phyloP scores from a whole-genome alignment of 2,329 filamentous ascomycete genomes.

The Monosporascus sp. region DNA sequence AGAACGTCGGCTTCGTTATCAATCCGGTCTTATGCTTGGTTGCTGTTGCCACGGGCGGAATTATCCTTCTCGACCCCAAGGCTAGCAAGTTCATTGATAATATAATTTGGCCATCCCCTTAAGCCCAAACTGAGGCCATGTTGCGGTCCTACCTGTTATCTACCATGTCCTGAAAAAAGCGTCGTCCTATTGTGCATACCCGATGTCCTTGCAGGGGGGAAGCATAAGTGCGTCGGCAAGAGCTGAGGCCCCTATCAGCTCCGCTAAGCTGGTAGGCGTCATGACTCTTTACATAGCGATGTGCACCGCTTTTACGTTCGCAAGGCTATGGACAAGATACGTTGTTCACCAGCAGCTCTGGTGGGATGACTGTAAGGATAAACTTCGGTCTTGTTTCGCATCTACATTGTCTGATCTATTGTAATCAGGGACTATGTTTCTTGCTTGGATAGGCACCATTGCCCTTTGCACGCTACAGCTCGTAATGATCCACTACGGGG shows the following conservation, averaged over 20 bases:
- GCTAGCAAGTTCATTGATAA: too few species aligned
- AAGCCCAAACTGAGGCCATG: too few species aligned
- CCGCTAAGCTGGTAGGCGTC: conserved; percentile 7
- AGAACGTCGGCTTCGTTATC: too few species aligned
- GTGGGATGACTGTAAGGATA: conserved; percentile 21
- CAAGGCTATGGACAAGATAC: conserved; percentile 13
- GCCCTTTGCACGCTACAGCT: conserved; percentile 10
- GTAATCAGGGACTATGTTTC: conserved; percentile 12
- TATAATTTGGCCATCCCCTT: too few species aligned
- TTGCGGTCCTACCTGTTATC: not conserved
- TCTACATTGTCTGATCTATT: not conserved
- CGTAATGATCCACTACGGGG: conserved; percentile 12
- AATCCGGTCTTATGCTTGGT: too few species aligned
- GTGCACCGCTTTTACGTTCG: conserved; percentile 11
- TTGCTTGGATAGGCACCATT: conserved; percentile 15
- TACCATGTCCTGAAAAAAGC: not conserved
- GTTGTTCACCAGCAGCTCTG: conserved; percentile 18
- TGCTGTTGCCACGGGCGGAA: too few species aligned
- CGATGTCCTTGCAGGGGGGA: not conserved
- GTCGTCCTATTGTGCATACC: not conserved
- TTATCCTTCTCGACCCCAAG: too few species aligned
- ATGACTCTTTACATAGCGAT: conserved; percentile 23
- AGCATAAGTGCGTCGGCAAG: conserved; percentile 10
- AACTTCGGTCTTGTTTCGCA: not conserved
- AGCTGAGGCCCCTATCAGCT: conserved; percentile 6